Conservation (phyloP, 305 asterid genomes). For the Solanum hybrid region DNA sequence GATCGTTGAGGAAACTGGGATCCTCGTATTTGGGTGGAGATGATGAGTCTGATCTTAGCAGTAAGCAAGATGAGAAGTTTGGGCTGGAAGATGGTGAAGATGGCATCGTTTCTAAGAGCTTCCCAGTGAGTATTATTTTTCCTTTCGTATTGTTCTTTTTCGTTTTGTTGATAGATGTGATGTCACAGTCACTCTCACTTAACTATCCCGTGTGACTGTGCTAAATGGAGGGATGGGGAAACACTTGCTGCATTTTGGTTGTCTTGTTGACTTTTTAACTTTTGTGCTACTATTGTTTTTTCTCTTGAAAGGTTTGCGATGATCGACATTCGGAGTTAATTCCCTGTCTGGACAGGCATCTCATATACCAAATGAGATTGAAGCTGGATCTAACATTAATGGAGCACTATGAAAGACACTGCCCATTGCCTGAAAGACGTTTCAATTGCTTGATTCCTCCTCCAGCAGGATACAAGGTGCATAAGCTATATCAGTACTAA, state of each 20-base stretch:
- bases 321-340: constrained; percentile 80
- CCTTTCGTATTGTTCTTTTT: not conserved
- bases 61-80: constrained; percentile 66
- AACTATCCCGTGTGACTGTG: not conserved
- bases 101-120: constrained; percentile 45
- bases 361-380: constrained; percentile 83
- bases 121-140: constrained; percentile 53
- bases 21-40: constrained; percentile 78
- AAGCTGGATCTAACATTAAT: constrained; percentile 75
- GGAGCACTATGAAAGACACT: constrained; percentile 96
- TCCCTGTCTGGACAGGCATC: constrained; percentile 83
- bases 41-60: constrained; percentile 64
- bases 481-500: constrained; percentile 2
- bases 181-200: not conserved
- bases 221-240: not conserved
- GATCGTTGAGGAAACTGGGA: constrained; percentile 70
- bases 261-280: not conserved
- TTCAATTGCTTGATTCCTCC: constrained; percentile 92
- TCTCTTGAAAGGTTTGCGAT: constrained; percentile 50
- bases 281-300: not conserved
- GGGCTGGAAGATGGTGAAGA: constrained; percentile 62
- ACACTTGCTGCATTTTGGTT: not conserved
- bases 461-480: constrained; percentile 87
- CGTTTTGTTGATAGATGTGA: not conserved
- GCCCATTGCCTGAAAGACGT: constrained; percentile 83